These are phyloP conservation scores for Candida berthetii DNA, from an alignment of 805 yeast genomes.

Conservation along the genomic window DNA sequence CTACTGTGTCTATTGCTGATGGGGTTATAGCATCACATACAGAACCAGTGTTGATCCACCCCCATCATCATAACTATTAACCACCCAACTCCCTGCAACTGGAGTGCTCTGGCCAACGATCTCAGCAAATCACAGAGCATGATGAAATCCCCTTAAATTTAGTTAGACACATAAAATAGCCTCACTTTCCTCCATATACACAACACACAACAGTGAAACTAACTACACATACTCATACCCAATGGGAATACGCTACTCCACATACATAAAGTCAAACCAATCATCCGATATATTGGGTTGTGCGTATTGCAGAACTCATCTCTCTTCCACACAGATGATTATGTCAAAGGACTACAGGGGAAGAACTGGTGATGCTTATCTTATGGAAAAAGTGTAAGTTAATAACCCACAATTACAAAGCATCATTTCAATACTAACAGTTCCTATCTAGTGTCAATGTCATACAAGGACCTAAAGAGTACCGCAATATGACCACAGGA, in stretches of 20 bases:
- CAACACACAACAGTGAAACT: no score
- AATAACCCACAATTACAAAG: background rate
- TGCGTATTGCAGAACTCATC: slow-evolving; percentile 32
- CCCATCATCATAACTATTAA: no score
- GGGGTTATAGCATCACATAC: no score
- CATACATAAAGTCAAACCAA: slow-evolving; percentile 29
- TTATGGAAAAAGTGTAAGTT: slow-evolving; percentile 40
- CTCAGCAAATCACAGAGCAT: no score
- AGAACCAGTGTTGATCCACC: no score
- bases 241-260: slow-evolving; percentile 46
- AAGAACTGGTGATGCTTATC: slow-evolving; percentile 49
- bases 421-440: background rate
- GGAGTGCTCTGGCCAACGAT: no score
- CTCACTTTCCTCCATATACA: no score
- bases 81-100: no score
- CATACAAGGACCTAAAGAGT: slow-evolving; percentile 27
- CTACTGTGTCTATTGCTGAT: no score
- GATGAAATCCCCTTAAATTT: no score
- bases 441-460: slow-evolving; percentile 31
- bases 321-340: slow-evolving; percentile 28
- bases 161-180: background rate
- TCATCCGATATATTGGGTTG: slow-evolving; percentile 30
- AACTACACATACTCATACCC: background rate
- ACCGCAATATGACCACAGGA: slow-evolving; percentile 51
- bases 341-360: slow-evolving; percentile 48